phyloP scores from a whole-genome alignment of 163 green algal genomes.

The Scenedesmus sp. region DNA sequence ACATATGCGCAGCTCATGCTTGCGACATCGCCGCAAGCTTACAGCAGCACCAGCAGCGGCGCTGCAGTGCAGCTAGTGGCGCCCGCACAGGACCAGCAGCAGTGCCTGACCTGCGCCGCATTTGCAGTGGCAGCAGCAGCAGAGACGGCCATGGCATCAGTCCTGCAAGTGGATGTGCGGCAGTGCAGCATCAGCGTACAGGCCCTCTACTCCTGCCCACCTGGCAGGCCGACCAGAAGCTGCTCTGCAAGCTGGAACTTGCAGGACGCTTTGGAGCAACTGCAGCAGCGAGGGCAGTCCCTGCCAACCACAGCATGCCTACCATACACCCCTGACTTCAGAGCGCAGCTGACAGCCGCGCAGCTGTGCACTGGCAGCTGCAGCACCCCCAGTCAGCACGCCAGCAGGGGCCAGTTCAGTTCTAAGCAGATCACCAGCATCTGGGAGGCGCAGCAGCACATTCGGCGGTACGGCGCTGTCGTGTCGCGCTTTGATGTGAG shows the following conservation, averaged over 20 bases:
- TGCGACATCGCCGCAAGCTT: background rate
- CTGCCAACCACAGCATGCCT: conserved; percentile 3
- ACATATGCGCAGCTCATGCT: background rate
- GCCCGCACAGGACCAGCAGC: background rate
- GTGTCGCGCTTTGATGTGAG: conserved; percentile 27
- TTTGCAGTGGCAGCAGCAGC: conserved; percentile 22
- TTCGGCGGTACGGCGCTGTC: background rate
- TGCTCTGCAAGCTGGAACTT: conserved; percentile 3
- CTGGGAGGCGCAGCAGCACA: conserved; percentile 14
- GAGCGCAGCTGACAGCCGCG: background rate
- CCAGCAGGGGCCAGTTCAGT: background rate
- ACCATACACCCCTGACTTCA: background rate
- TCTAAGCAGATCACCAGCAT: background rate
- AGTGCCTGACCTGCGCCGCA: background rate
- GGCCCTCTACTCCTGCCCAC: background rate
- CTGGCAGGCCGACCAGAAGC: background rate
- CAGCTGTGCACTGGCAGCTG: conserved; percentile 10
- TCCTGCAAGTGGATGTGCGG: background rate
- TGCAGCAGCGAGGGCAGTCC: background rate
- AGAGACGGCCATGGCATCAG: background rate
- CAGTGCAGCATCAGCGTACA: conserved; percentile 11
- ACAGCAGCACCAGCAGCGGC: background rate
- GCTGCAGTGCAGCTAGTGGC: background rate
- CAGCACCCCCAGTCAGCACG: background rate
- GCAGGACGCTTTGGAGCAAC: background rate